A percentile compares a stretch with the other conserved stretches of the same genome.
Evolutionary conservation across 2,329 filamentous ascomycete species (phyloP).

Genomic region (Talaromyces sp.): DNA sequence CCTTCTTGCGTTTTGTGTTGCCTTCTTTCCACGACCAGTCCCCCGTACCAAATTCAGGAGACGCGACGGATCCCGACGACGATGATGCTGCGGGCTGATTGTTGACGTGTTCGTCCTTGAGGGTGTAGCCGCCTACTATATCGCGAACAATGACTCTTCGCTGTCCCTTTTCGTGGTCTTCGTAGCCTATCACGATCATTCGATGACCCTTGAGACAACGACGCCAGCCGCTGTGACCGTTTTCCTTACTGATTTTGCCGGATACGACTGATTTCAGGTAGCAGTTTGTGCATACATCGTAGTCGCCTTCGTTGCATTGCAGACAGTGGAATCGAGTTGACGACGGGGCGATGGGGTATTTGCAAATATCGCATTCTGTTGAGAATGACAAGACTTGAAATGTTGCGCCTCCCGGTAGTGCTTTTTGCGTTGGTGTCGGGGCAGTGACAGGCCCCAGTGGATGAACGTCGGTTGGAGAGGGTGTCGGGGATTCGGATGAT

Average conservation of each 20-base stretch:
- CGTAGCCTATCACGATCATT: conserved; percentile 77
- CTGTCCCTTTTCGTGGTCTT: conserved; percentile 64
- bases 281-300: conserved; percentile 78
- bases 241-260: conserved; percentile 66
- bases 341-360: conserved; percentile 65
- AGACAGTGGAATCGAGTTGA: conserved; percentile 76
- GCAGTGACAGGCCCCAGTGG: conserved; percentile 25
- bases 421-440: conserved; percentile 30
- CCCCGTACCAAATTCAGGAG: conserved; percentile 29
- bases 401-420: conserved; percentile 43
- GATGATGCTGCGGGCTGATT: conserved; percentile 5
- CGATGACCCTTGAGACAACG: conserved; percentile 76
- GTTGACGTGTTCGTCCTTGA: conserved; percentile 54
- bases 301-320: conserved; percentile 73
- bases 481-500: conserved; percentile 20
- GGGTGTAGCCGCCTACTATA: conserved; percentile 70
- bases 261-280: conserved; percentile 65
- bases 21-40: conserved; percentile 46
- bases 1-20: conserved; percentile 34
- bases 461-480: conserved; percentile 18
- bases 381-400: conserved; percentile 70
- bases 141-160: conserved; percentile 66
- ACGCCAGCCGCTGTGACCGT: conserved; percentile 78
- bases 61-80: conserved; percentile 17
- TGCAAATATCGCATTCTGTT: conserved; percentile 76